These are phyloP conservation scores for Hemisphaericaspora subhashii DNA, from an alignment of 1,139 yeast species.

Conservation along the genomic window DNA sequence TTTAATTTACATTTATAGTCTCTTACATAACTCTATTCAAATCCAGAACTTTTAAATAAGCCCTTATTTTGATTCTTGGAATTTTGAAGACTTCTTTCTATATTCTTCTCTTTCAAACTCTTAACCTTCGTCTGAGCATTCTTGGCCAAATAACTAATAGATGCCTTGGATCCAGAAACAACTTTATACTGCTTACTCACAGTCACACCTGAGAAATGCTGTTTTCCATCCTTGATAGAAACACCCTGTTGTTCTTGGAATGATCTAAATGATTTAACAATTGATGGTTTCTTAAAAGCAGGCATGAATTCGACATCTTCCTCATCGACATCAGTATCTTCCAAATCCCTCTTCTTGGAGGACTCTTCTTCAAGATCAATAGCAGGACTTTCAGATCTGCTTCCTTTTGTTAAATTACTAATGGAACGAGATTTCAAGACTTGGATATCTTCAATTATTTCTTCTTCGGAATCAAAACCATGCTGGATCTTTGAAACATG, in stretches of 20 bases:
- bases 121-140: constrained; percentile 20
- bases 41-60: constrained; percentile 22
- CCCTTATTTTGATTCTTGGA: constrained; percentile 20
- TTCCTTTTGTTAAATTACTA: constrained; percentile 28
- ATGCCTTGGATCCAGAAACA: constrained; percentile 58
- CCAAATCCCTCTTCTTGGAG: neutral
- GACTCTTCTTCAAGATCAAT: constrained; percentile 2
- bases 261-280: constrained; percentile 48
- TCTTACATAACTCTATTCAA: constrained; percentile 16
- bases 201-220: constrained; percentile 52
- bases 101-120: constrained; percentile 29
- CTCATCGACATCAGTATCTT: constrained; percentile 23
- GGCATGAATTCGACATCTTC: constrained; percentile 42
- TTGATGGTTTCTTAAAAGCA: constrained; percentile 46
- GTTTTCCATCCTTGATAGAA: constrained; percentile 38
- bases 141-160: constrained; percentile 55
- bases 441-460: constrained; percentile 45
- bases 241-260: constrained; percentile 35
- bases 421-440: constrained; percentile 50
- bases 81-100: constrained; percentile 27
- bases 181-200: constrained; percentile 55
- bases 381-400: neutral
- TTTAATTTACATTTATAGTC: constrained; percentile 1
- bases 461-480: constrained; percentile 34
- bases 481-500: constrained; percentile 37